Evolutionary conservation across 257 asterid species (phyloP).

Genomic region (Solanum neorickii): DNA sequence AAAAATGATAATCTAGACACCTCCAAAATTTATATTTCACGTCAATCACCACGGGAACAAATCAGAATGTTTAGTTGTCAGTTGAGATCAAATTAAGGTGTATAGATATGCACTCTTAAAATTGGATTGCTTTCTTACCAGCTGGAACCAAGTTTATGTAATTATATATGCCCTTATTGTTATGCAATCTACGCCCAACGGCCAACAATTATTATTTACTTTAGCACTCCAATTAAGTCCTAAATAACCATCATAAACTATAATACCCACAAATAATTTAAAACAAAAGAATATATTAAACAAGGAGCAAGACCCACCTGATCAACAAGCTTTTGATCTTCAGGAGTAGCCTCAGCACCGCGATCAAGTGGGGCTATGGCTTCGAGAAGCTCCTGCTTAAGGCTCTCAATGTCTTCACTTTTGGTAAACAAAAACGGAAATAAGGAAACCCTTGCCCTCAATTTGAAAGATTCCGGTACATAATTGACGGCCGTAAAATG

Average conservation of each 20-base stretch:
- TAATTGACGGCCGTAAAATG: not conserved
- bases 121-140: too few species aligned
- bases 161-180: not conserved
- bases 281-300: not conserved
- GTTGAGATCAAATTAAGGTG: not conserved
- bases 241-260: not conserved
- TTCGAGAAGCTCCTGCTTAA: constrained; percentile 44
- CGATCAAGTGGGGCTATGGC: constrained; percentile 52
- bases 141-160: not conserved
- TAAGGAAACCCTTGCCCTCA: constrained; percentile 34
- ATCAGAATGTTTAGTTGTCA: not conserved
- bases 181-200: too few species aligned
- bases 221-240: not conserved
- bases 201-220: not conserved
- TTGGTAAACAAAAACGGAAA: constrained; percentile 19
- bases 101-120: not conserved
- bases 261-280: not conserved
- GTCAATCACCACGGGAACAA: not conserved
- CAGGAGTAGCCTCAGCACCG: constrained; percentile 45
- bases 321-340: constrained; percentile 40
- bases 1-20: not conserved
- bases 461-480: constrained; percentile 7
- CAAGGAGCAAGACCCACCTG: constrained; percentile 8
- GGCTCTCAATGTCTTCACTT: constrained; percentile 17
- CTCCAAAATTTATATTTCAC: not conserved